Conservation (phyloP, 257 asterid species). For the Plectranthus barbatus region DNA sequence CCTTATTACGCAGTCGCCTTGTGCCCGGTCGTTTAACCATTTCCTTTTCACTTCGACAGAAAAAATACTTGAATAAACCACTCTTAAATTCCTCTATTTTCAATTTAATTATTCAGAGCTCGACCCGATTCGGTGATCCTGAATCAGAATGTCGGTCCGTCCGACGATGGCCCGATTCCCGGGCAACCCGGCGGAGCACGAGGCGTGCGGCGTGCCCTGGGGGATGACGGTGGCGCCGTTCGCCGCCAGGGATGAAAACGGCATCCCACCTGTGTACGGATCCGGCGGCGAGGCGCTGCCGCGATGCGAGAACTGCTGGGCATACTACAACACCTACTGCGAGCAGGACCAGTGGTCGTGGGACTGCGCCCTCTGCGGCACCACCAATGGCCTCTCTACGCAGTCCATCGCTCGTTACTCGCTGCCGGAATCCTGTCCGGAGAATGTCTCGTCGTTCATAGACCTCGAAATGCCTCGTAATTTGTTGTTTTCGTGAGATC, state of each 20-base stretch:
- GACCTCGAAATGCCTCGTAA: slow-evolving; percentile 83
- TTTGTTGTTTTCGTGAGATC: not conserved
- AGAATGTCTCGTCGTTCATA: slow-evolving; percentile 69
- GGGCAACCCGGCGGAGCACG: slow-evolving; percentile 52
- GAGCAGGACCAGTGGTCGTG: slow-evolving; percentile 98
- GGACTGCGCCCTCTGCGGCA: slow-evolving; percentile 87
- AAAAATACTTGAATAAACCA: slow-evolving; percentile 21
- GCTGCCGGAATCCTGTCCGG: slow-evolving; percentile 70
- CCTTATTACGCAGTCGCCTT: slow-evolving; percentile 6
- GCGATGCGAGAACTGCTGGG: slow-evolving; percentile 97
- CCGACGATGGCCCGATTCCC: slow-evolving; percentile 75
- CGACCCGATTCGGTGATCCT: slow-evolving; percentile 15
- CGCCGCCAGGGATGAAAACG: slow-evolving; percentile 81
- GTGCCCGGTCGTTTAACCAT: not conserved
- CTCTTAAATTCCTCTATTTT: not conserved
- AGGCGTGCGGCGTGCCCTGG: slow-evolving; percentile 81
- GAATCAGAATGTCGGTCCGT: slow-evolving; percentile 73
- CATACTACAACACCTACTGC: slow-evolving; percentile 79
- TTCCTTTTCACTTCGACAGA: not conserved
- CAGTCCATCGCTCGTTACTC: slow-evolving; percentile 64
- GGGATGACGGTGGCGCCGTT: slow-evolving; percentile 83
- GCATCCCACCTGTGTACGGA: slow-evolving; percentile 77
- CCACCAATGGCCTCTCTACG: slow-evolving; percentile 73
- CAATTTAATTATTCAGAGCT: not conserved
- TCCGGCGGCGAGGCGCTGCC: slow-evolving; percentile 74